Conservation (phyloP, 139 green algal genomes). For the Coelastrella sp. region DNA sequence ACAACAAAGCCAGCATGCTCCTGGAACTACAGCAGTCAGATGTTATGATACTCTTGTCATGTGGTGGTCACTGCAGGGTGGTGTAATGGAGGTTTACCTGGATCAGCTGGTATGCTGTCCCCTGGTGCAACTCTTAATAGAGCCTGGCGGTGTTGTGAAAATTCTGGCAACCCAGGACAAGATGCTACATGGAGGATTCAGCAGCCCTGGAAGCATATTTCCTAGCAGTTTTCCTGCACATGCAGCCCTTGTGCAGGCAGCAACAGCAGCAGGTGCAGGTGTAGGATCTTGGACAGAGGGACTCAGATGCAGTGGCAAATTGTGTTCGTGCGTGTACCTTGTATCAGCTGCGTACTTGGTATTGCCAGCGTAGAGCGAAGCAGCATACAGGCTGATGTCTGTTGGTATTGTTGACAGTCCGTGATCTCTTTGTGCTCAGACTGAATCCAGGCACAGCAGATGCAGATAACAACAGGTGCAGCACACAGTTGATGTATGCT, state of each 20-base stretch:
- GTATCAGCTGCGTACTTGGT: neutral
- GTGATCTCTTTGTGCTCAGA: too few relatives aligned
- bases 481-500: too few relatives aligned
- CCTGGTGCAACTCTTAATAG: neutral
- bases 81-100: neutral
- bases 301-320: too few relatives aligned
- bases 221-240: neutral
- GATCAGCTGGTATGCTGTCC: neutral
- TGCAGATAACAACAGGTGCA: too few relatives aligned
- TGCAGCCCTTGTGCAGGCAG: slow-evolving; percentile 11
- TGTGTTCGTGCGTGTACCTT: neutral
- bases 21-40: too few relatives aligned
- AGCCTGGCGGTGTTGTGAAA: neutral
- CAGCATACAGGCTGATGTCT: too few relatives aligned
- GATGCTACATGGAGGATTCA: neutral
- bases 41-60: too few relatives aligned
- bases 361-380: too few relatives aligned
- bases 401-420: too few relatives aligned
- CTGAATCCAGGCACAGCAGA: too few relatives aligned
- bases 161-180: slow-evolving; percentile 9
- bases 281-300: neutral
- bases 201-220: neutral
- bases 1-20: too few relatives aligned
- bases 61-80: too few relatives aligned
- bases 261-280: neutral